Percentiles rank a stretch among this genome's conserved stretches.
Conservation (phyloP, 352 stramenopile genomes). For the Phytophthora podocarpi region DNA sequence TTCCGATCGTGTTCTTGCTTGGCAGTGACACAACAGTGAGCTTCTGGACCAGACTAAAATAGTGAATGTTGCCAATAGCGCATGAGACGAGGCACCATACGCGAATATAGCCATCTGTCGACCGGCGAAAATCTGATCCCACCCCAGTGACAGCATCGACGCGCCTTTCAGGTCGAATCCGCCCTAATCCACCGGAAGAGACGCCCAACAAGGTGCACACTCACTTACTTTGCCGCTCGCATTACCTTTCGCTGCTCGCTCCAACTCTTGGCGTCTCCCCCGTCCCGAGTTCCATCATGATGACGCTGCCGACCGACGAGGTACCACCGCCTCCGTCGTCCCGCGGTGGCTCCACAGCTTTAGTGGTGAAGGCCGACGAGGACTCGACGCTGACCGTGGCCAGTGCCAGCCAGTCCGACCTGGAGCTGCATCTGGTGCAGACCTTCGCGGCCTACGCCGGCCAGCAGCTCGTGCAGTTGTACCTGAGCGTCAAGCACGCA, state of each 20-base stretch:
- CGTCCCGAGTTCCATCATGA: slow-evolving; percentile 16
- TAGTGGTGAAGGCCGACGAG: slow-evolving; percentile 10
- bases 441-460: slow-evolving; percentile 48
- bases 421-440: slow-evolving; percentile 66
- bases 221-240: no score
- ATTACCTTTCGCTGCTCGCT: no score
- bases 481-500: slow-evolving; percentile 56
- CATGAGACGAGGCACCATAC: slow-evolving; percentile 19
- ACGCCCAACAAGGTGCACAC: neutral
- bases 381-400: slow-evolving; percentile 1
- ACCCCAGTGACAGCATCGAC: slow-evolving; percentile 15
- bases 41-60: no score
- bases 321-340: slow-evolving; percentile 28
- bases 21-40: no score
- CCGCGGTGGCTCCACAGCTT: slow-evolving; percentile 16
- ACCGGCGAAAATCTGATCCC: slow-evolving; percentile 6
- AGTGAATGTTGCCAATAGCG: no score
- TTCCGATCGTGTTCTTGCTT: no score
- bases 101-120: slow-evolving; percentile 28
- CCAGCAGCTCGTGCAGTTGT: slow-evolving; percentile 48
- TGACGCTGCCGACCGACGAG: slow-evolving; percentile 35
- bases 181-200: slow-evolving; percentile 27
- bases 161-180: neutral
- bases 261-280: slow-evolving; percentile 3
- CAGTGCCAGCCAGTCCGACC: slow-evolving; percentile 40